A percentile compares a stretch with the other conserved stretches of the same genome.
Conservation (phyloP, 257 asterid genomes). For the Nicotiana attenuata region DNA sequence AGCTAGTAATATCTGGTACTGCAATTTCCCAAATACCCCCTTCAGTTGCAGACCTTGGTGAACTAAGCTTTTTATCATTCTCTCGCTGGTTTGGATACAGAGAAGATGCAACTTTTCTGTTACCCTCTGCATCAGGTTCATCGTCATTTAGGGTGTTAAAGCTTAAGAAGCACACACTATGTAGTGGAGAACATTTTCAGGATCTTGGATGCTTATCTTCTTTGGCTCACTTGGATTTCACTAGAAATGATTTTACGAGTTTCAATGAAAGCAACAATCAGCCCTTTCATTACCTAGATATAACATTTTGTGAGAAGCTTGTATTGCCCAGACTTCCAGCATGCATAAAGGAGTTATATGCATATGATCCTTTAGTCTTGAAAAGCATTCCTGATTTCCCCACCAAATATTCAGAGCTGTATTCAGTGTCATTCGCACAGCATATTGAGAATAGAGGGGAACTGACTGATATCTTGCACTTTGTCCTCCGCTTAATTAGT, state of each 20-base stretch:
- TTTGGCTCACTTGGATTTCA: constrained; percentile 2
- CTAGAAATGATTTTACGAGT: not conserved
- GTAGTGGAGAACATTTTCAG: not conserved
- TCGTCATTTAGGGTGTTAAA: constrained; percentile 1
- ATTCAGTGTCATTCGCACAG: not conserved
- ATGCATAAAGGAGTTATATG: constrained; percentile 8
- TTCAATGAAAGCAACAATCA: not conserved
- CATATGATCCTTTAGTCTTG: constrained; percentile 8
- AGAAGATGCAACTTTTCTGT: constrained; percentile 9
- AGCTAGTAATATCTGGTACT: constrained; percentile 2
- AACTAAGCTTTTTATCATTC: not conserved
- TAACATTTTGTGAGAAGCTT: constrained; percentile 11
- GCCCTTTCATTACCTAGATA: constrained; percentile 4
- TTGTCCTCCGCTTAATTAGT: not conserved
- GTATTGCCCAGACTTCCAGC: not conserved
- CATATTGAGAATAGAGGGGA: not conserved
- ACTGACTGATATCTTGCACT: not conserved
- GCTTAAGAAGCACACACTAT: not conserved
- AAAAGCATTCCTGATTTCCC: constrained; percentile 3
- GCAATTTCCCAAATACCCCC: not conserved
- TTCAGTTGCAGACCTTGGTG: not conserved
- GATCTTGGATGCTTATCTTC: constrained; percentile 6
- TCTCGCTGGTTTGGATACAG: constrained; percentile 2
- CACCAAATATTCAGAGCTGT: not conserved
- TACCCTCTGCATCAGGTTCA: not conserved